These are phyloP conservation scores for Plasmodium gonderi DNA, from an alignment of 169 alveolate genomes.

Conservation along the genomic window DNA sequence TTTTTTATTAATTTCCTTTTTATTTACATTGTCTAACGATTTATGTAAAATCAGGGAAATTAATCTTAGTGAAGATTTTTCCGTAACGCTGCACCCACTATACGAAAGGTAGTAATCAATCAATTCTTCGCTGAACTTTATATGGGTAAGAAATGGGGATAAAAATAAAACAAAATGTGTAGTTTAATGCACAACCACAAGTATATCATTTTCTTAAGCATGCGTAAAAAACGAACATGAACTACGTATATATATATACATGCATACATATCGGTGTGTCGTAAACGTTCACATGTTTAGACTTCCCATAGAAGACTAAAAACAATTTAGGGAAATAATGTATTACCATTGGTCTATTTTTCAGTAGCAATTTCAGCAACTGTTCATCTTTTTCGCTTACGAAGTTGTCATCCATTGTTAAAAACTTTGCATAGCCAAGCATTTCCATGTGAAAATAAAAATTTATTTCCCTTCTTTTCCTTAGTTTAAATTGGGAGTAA, in stretches of 20 bases:
- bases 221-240: not conserved
- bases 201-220: not conserved
- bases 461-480: not conserved
- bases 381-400: conserved; percentile 65
- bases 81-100: conserved; percentile 60
- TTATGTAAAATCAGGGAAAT: conserved; percentile 62
- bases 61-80: conserved; percentile 60
- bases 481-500: not conserved
- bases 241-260: not conserved
- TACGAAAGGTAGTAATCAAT: conserved; percentile 58
- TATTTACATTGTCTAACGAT: conserved; percentile 54
- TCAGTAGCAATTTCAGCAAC: conserved; percentile 41
- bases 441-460: not conserved
- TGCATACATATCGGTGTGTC: not conserved
- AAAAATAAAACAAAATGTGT: not conserved
- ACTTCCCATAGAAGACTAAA: not conserved
- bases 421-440: not conserved
- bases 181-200: not conserved
- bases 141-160: not conserved
- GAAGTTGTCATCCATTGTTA: conserved; percentile 67
- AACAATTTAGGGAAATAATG: not conserved
- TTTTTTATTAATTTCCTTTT: not conserved
- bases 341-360: conserved; percentile 59
- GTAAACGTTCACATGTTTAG: not conserved
- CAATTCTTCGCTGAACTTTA: conserved; percentile 70